These are phyloP conservation scores for Boletus albobrunnescens DNA, from an alignment of 1,284 basidiomycete genomes.

Conservation along the genomic window DNA sequence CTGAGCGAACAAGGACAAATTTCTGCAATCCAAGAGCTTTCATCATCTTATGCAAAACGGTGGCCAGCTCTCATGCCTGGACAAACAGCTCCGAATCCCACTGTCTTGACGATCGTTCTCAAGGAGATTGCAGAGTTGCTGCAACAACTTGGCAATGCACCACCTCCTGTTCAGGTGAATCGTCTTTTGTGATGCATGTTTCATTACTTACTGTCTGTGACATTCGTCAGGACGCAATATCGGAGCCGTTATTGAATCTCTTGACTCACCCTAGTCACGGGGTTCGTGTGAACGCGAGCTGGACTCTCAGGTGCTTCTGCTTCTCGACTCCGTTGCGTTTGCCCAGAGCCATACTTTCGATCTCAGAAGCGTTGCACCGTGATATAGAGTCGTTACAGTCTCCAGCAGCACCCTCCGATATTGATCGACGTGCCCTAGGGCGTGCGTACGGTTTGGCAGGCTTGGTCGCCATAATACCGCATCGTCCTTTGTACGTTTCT, in stretches of 20 bases:
- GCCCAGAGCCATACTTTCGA: conserved; percentile 69
- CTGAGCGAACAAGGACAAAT: conserved; percentile 93
- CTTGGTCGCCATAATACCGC: conserved; percentile 81
- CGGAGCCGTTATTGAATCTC: conserved; percentile 82
- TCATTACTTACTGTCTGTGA: conserved; percentile 4
- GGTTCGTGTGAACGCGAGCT: conserved; percentile 82
- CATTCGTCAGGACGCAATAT: conserved; percentile 65
- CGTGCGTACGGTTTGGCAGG: conserved; percentile 88
- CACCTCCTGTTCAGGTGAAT: conserved; percentile 78
- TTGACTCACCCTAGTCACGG: conserved; percentile 85
- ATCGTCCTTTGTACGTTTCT: conserved; percentile 89
- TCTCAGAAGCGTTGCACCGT: conserved; percentile 79
- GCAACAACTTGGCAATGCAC: conserved; percentile 88
- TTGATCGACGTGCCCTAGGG: conserved; percentile 73
- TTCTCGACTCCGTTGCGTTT: conserved; percentile 83
- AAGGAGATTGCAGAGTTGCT: conserved; percentile 84
- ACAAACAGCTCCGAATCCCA: conserved; percentile 66
- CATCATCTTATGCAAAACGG: conserved; percentile 76
- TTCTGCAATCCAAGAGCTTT: conserved; percentile 82
- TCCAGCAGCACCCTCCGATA: conserved; percentile 70
- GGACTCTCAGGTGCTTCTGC: conserved; percentile 88
- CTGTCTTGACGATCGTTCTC: conserved; percentile 74
- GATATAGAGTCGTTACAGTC: conserved; percentile 71
- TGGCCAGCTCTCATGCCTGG: conserved; percentile 94
- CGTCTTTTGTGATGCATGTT: not conserved